A percentile compares a stretch with the other conserved stretches of the same genome.
phyloP scores from a whole-genome alignment of 257 asterid genomes.

The Avicennia marina region DNA sequence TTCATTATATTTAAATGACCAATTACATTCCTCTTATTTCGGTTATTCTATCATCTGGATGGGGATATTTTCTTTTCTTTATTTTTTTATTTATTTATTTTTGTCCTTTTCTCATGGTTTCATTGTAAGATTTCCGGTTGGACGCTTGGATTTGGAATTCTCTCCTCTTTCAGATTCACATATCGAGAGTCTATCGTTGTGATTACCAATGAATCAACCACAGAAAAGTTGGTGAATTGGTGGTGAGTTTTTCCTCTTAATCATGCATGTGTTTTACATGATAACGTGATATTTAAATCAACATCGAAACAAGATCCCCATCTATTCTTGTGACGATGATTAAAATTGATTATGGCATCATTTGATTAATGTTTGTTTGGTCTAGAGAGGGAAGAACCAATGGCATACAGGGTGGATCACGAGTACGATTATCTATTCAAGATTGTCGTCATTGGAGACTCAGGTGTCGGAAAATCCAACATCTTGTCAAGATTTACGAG shows the following conservation, averaged over 20 bases:
- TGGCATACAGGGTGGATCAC: slow-evolving; percentile 48
- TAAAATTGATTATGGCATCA: background rate
- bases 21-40: no score
- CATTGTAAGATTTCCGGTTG: slow-evolving; percentile 1
- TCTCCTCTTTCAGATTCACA: slow-evolving; percentile 15
- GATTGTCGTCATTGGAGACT: slow-evolving; percentile 43
- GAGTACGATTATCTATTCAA: slow-evolving; percentile 46
- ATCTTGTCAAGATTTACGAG: slow-evolving; percentile 44
- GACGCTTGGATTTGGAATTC: slow-evolving; percentile 2
- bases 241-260: slow-evolving; percentile 17
- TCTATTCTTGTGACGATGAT: background rate
- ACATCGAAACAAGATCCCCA: background rate
- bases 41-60: no score
- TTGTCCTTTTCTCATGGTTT: no score
- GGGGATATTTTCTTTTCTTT: background rate
- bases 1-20: no score
- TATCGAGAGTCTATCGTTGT: slow-evolving; percentile 10
- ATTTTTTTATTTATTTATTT: background rate
- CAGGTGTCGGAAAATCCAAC: slow-evolving; percentile 39
- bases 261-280: background rate
- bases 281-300: background rate
- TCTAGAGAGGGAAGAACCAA: slow-evolving; percentile 27
- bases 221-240: slow-evolving; percentile 21
- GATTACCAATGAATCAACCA: slow-evolving; percentile 18
- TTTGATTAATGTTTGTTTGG: background rate